Conservation (phyloP, 2,329 filamentous ascomycete genomes). For the Myriangium duriaei region DNA sequence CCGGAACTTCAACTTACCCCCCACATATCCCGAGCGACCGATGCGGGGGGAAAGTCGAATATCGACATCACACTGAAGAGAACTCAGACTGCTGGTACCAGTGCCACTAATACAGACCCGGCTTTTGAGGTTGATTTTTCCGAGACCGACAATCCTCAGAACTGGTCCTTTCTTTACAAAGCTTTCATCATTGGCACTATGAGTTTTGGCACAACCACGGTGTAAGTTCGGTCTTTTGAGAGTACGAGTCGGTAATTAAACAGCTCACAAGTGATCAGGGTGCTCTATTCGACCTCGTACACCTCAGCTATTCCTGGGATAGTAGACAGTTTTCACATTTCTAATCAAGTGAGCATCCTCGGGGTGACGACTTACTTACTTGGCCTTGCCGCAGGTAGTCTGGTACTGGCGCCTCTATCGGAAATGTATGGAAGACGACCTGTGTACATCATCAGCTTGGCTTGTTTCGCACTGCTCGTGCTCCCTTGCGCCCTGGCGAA, state of each 20-base stretch:
- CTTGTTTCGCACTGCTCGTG: slow-evolving; percentile 53
- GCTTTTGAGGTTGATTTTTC: slow-evolving; percentile 65
- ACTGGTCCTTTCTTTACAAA: slow-evolving; percentile 53
- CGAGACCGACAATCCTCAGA: slow-evolving; percentile 53
- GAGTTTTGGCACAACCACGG: slow-evolving; percentile 42
- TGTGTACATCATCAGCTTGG: slow-evolving; percentile 56
- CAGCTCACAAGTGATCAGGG: too few relatives aligned
- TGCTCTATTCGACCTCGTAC: slow-evolving; percentile 68
- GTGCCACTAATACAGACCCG: slow-evolving; percentile 29
- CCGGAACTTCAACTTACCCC: slow-evolving; percentile 15
- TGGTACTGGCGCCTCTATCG: slow-evolving; percentile 61
- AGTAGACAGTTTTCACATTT: slow-evolving; percentile 51
- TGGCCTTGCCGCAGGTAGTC: slow-evolving; percentile 57
- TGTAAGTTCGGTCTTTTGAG: slow-evolving; percentile 11
- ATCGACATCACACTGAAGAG: slow-evolving; percentile 8
- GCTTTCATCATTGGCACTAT: slow-evolving; percentile 41
- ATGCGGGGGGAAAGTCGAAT: slow-evolving; percentile 5
- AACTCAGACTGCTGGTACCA: slow-evolving; percentile 7
- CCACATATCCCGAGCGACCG: slow-evolving; percentile 16
- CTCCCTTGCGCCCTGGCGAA: slow-evolving; percentile 60
- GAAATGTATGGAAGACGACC: slow-evolving; percentile 56
- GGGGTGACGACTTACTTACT: slow-evolving; percentile 69
- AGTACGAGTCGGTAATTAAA: too few relatives aligned
- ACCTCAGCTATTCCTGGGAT: slow-evolving; percentile 60
- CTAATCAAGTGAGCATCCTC: slow-evolving; percentile 52